Percentiles rank a stretch among this genome's conserved stretches.
These are phyloP conservation scores for Tylopilus balloui DNA, from an alignment of 768 basidiomycete genomes.

Conservation along the genomic window DNA sequence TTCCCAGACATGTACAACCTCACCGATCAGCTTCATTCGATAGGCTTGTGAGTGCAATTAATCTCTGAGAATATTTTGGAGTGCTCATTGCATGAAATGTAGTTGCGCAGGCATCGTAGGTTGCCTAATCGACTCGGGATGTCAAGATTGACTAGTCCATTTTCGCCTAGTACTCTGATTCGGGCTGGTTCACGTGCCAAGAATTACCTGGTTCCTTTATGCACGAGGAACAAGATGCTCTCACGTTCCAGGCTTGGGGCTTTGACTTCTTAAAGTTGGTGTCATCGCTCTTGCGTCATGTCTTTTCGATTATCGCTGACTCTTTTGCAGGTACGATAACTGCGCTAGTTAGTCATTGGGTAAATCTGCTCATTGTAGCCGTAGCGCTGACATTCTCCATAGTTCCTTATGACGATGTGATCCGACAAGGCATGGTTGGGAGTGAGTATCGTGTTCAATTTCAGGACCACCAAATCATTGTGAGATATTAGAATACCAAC, in stretches of 20 bases:
- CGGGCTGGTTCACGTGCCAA: slow-evolving; percentile 64
- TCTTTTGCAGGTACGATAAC: slow-evolving; percentile 48
- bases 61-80: not conserved
- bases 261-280: slow-evolving; percentile 61
- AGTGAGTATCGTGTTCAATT: slow-evolving; percentile 33
- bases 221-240: slow-evolving; percentile 57
- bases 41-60: slow-evolving; percentile 47
- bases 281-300: not conserved
- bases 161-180: slow-evolving; percentile 51
- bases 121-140: not conserved
- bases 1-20: slow-evolving; percentile 57
- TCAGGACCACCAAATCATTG: not conserved
- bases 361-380: not conserved
- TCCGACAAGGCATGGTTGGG: slow-evolving; percentile 49
- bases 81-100: slow-evolving; percentile 3
- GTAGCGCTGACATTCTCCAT: not conserved
- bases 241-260: slow-evolving; percentile 57
- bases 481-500: slow-evolving; percentile 43
- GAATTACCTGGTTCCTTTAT: slow-evolving; percentile 58
- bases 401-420: slow-evolving; percentile 56
- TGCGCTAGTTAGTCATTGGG: slow-evolving; percentile 41
- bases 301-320: not conserved
- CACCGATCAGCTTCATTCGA: slow-evolving; percentile 47
- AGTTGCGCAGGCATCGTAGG: slow-evolving; percentile 61
- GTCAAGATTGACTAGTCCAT: not conserved